phyloP scores from a whole-genome alignment of 2,329 filamentous ascomycete species.

The Tricladium varicosporioides region DNA sequence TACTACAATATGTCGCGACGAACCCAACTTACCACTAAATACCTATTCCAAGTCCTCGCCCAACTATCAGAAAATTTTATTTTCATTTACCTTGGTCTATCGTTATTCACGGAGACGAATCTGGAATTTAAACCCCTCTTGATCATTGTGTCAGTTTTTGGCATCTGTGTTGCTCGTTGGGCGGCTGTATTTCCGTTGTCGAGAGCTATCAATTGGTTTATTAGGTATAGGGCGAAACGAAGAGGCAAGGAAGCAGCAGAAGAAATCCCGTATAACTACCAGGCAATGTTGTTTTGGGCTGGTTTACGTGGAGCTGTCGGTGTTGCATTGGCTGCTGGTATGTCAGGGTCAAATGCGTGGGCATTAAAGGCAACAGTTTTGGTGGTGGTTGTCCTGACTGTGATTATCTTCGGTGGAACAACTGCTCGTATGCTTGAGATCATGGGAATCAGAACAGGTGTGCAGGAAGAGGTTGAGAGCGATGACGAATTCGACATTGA shows the following conservation, averaged over 20 bases:
- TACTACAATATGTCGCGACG: constrained; percentile 99
- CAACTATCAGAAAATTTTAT: constrained; percentile 99
- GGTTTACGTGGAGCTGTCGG: constrained; percentile 93
- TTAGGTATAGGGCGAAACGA: constrained; percentile 77
- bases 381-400: constrained; percentile 93
- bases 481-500: constrained; percentile 98
- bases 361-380: constrained; percentile 92
- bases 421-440: constrained; percentile 98
- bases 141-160: constrained; percentile 87
- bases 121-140: constrained; percentile 91
- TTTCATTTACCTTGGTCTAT: constrained; percentile 96
- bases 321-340: constrained; percentile 85
- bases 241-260: constrained; percentile 75
- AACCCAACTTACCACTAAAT: constrained; percentile 96
- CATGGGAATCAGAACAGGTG: constrained; percentile 90
- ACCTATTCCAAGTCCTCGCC: constrained; percentile 90
- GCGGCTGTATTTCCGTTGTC: constrained; percentile 93
- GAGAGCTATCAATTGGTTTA: constrained; percentile 85
- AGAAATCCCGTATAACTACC: constrained; percentile 90
- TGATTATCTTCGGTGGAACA: constrained; percentile 98
- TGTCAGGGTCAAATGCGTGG: constrained; percentile 77
- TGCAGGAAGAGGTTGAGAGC: constrained; percentile 94
- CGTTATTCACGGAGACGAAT: constrained; percentile 86
- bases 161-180: constrained; percentile 90
- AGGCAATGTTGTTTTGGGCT: constrained; percentile 99